A percentile compares a stretch with the other conserved stretches of the same genome.
phyloP scores from a whole-genome alignment of 1,284 basidiomycete genomes.

The Microbotryomycetes sp. region DNA sequence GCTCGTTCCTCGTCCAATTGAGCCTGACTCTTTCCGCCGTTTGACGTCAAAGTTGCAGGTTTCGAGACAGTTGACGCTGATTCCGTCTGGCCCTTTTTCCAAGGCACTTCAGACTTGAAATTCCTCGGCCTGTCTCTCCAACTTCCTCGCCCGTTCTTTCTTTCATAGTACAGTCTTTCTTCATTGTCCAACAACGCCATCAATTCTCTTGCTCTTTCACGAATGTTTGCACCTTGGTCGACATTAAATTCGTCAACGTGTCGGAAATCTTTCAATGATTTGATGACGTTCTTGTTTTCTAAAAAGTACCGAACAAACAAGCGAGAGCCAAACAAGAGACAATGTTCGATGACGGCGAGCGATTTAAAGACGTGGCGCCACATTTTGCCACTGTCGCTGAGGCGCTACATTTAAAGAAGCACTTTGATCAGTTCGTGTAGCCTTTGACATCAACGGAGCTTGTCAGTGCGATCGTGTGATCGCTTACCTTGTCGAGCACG shows the following conservation, averaged over 20 bases:
- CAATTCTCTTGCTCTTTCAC: neutral
- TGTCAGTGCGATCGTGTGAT: neutral
- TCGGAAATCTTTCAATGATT: neutral
- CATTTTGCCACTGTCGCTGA: neutral
- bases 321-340: neutral
- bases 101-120: neutral
- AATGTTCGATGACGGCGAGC: neutral
- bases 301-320: neutral
- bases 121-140: neutral
- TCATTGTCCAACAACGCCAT: neutral
- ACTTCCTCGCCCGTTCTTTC: neutral
- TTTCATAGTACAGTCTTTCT: neutral
- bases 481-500: neutral
- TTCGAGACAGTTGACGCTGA: neutral
- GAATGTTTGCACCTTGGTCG: neutral
- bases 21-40: neutral
- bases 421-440: too few species aligned
- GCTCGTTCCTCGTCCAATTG: neutral
- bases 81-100: neutral
- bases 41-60: neutral
- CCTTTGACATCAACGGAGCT: neutral
- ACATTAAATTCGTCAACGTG: neutral
- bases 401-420: too few species aligned
- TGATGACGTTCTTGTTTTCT: neutral
- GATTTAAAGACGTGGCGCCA: neutral